phyloP scores from a whole-genome alignment of 768 basidiomycete genomes.

The Paxillus involutus region DNA sequence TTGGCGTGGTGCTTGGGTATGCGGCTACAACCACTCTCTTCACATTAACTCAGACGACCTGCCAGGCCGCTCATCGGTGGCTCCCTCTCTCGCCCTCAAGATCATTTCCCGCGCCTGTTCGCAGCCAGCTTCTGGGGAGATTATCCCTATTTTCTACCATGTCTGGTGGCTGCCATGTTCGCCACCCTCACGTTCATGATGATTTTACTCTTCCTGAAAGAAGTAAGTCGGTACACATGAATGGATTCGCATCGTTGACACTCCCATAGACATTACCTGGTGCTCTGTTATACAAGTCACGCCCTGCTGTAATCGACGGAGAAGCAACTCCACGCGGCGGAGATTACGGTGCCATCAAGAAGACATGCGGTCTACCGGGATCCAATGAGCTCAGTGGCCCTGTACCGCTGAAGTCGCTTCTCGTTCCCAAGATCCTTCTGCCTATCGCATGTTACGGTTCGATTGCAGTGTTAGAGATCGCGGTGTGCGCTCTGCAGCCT shows the following conservation, averaged over 20 bases:
- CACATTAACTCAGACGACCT: not conserved
- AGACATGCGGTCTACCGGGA: not conserved
- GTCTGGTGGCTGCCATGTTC: conserved; percentile 56
- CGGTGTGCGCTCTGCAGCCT: conserved; percentile 36
- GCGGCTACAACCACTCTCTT: conserved; percentile 1
- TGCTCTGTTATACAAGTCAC: not conserved
- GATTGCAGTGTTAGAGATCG: conserved; percentile 38
- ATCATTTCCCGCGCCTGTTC: conserved; percentile 51
- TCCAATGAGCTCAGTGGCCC: conserved; percentile 18
- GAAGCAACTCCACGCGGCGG: not conserved
- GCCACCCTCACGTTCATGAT: conserved; percentile 47
- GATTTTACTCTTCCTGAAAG: conserved; percentile 48
- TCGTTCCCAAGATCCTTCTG: conserved; percentile 32
- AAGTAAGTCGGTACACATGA: conserved; percentile 32
- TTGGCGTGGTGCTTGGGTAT: conserved; percentile 33
- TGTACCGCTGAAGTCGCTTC: conserved; percentile 42
- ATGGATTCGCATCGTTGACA: not conserved
- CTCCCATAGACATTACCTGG: not conserved
- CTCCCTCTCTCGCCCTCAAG: conserved; percentile 51
- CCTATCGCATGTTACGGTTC: conserved; percentile 35
- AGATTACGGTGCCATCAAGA: not conserved
- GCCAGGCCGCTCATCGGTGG: conserved; percentile 47
- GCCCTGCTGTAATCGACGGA: not conserved
- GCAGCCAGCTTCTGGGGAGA: conserved; percentile 44
- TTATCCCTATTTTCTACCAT: conserved; percentile 66